These are phyloP conservation scores for Cystofilobasidium macerans DNA, from an alignment of 768 basidiomycete genomes.

Conservation along the genomic window DNA sequence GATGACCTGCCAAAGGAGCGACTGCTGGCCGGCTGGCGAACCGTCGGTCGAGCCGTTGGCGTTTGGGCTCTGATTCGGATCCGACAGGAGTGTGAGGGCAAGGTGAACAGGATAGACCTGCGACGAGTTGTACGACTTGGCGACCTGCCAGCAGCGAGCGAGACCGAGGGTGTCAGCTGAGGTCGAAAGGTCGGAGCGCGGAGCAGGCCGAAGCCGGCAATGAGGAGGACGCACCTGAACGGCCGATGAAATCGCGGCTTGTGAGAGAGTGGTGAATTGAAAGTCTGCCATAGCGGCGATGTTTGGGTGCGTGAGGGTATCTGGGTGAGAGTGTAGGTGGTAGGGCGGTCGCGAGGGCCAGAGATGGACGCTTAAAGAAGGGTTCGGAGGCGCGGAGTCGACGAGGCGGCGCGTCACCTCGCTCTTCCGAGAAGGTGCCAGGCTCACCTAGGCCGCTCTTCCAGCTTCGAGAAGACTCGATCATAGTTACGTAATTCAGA, in stretches of 20 bases:
- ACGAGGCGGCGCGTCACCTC: too few species aligned
- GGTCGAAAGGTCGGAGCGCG: neutral
- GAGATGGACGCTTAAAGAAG: too few species aligned
- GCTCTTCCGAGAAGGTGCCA: too few species aligned
- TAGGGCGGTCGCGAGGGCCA: too few species aligned
- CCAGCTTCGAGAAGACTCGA: too few species aligned
- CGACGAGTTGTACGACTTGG: slow-evolving; percentile 15
- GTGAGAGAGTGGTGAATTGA: slow-evolving; percentile 22
- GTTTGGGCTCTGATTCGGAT: slow-evolving; percentile 14
- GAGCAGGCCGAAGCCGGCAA: neutral
- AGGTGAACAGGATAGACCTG: slow-evolving; percentile 17
- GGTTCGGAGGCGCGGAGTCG: too few species aligned
- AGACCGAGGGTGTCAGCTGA: neutral
- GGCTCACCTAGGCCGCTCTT: too few species aligned
- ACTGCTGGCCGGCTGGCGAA: slow-evolving; percentile 29
- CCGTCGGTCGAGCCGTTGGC: slow-evolving; percentile 17
- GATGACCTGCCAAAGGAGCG: slow-evolving; percentile 67
- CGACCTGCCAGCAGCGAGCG: neutral
- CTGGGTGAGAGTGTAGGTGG: neutral
- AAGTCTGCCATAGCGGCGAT: neutral
- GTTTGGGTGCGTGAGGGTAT: neutral
- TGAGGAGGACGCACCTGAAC: slow-evolving; percentile 4
- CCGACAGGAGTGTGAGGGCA: neutral
- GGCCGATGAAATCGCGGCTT: slow-evolving; percentile 20
- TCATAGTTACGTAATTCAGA: too few species aligned